Evolutionary conservation across 768 basidiomycete genomes (phyloP), one percentile per base, ranked within the genome.

Genomic region (Favolaschia claudopus): DNA sequence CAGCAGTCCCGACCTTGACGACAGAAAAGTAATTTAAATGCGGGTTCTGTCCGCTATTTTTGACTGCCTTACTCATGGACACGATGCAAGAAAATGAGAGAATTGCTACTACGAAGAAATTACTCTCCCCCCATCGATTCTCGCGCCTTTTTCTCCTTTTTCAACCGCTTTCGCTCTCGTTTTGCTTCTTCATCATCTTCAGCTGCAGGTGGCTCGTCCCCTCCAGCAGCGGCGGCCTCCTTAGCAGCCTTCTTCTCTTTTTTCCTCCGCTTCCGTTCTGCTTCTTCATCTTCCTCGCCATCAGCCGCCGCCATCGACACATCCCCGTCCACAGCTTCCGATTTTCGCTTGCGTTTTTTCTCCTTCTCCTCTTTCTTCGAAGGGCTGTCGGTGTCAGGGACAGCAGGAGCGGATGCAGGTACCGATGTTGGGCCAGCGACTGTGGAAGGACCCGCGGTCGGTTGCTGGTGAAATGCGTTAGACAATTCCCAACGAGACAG

Each of bases 341-440:
- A 89, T 69, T 91, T 91, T 44, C 91, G 85, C 73, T 93, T 94
- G 50, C 92, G 86, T 71, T 96, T 96, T 77, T 92, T 92, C 70
- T 93, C 91, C 70, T 88, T 89, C 25, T 85, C 81, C 68, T 82
- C 81, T 52, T 78, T 75, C 67, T 77, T 79, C 8, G 76, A 67
- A 15, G 76, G 70, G 27, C 74, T 76, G 37, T 52, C 59, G 4
- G 66, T 62, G 9, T 63, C 56, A 0, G 68, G 64, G 37, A 55
- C 47, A 62, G 69, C 53, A 49, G 73, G 47, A 44, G 67, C 31
- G 27, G 65, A 45, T 39, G 65, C 58, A 22, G 71, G 44, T 10
- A 68, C 67, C 22, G 74, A 59, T 8, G 65, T 49, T 27, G 71
- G 60, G 1, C 69, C 62, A 27, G 71, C 57, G 29, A 66, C 47